Base-by-base conservation (phyloP, 164 flowering plant species). In the Vitis amurensis region DNA sequence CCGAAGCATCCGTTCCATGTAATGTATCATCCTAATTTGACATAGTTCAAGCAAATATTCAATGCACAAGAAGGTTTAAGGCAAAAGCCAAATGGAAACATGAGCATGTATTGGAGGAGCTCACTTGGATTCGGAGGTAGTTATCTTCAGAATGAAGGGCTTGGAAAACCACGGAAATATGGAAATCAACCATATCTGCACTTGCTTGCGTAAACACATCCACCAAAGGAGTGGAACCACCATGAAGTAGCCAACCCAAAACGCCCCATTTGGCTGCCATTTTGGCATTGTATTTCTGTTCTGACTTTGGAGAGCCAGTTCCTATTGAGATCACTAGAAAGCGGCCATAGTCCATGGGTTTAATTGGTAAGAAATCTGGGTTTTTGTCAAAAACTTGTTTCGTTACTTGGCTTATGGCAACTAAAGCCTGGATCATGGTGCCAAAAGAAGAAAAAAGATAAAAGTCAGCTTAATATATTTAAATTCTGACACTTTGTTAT, bases 51-150 rank as follows among this genome's bases (percentile, higher is more conserved):
- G 44, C 4, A 31, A 3, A 31, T 31, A 31, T 31, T 31, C 44
- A 31, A 2, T 31, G 44, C 4, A 31, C 44, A 31, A 3, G 44
- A 31, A 31, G 44, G 44, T 31, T 31, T 3, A 7, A 31, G 44
- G 6, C 44, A 31, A 31, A 31, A 31, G 44, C 44, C 44, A 31
- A 31, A 3, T 31, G 44, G 44, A 31, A 31, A 31, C 44, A 31
- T 31, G 44, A 31, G 44, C 44, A 31, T 31, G 44, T 31, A 31
- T 31, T 3, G 4, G 6, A 3, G 6, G 44, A n/a, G 9, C 23
- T 5, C 64, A 78, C 84, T 44, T 78, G 82, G 69, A 76, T 78
- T 12, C 82, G 72, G 10, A 81, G 71, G 53, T 81, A 76, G 16
- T 71, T 71, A 1, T 71, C 52, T 66, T 65, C 55, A 19, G 17